These are phyloP conservation scores for Colletotrichum chlorophyti DNA, from an alignment of 2,329 filamentous ascomycete genomes.

Conservation along the genomic window DNA sequence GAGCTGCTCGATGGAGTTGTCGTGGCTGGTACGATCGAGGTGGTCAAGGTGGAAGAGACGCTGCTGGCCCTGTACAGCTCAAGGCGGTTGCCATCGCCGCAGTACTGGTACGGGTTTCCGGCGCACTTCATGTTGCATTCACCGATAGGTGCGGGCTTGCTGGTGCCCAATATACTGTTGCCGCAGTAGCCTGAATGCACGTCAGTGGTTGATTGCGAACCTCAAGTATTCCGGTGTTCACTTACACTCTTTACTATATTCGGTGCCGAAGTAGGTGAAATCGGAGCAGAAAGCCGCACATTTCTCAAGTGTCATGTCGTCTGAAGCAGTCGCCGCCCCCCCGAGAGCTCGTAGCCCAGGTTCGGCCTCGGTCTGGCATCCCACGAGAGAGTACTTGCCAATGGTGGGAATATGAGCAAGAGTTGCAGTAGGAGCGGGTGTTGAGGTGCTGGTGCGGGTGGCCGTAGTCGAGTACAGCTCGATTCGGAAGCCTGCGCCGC, in stretches of 20 bases:
- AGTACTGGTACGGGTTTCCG: constrained; percentile 44
- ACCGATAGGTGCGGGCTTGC: constrained; percentile 36
- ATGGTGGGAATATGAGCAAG: constrained; percentile 40
- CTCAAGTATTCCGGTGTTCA: background rate
- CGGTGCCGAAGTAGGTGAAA: constrained; percentile 46
- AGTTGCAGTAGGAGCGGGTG: constrained; percentile 40
- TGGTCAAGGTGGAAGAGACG: constrained; percentile 3
- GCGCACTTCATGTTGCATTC: constrained; percentile 47
- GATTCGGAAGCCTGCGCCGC: constrained; percentile 49
- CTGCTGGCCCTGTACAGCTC: constrained; percentile 41
- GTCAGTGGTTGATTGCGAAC: background rate
- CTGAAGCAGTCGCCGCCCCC: constrained; percentile 38
- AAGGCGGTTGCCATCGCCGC: constrained; percentile 44
- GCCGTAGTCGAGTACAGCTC: constrained; percentile 51
- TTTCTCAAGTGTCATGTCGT: constrained; percentile 46
- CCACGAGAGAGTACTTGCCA: constrained; percentile 43
- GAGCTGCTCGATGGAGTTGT: constrained; percentile 1
- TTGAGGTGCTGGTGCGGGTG: constrained; percentile 34
- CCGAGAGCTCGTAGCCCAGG: constrained; percentile 44
- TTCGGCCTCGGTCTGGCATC: constrained; percentile 49
- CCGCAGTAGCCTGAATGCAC: constrained; percentile 43
- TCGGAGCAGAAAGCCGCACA: constrained; percentile 43
- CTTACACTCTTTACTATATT: constrained; percentile 47
- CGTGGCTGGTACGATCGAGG: constrained; percentile 4
- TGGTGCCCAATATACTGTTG: constrained; percentile 40